Conservation (phyloP, 257 asterid species). For the Plantago elongata region DNA sequence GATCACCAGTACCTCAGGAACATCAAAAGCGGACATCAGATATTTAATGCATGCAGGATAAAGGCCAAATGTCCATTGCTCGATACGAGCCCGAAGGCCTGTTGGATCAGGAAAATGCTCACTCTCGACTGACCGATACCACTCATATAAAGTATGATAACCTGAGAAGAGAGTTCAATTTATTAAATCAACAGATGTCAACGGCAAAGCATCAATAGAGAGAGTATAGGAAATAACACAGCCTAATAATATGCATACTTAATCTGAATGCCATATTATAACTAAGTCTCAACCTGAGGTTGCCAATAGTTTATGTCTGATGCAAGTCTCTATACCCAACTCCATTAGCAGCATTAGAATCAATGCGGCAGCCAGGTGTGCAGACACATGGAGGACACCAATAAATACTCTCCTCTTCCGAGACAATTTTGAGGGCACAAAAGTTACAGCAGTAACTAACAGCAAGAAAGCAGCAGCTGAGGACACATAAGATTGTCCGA, state of each 20-base stretch:
- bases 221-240: not conserved
- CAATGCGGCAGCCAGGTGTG: conserved; percentile 89
- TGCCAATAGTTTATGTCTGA: conserved; percentile 76
- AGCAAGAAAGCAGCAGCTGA: conserved; percentile 68
- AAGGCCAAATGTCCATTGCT: conserved; percentile 96
- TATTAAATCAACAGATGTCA: conserved; percentile 12
- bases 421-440: conserved; percentile 84
- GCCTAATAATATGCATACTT: conserved; percentile 5
- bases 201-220: not conserved
- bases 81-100: conserved; percentile 88
- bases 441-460: conserved; percentile 57
- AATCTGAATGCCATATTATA: too few relatives aligned
- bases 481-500: conserved; percentile 75
- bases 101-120: conserved; percentile 99
- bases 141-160: conserved; percentile 83
- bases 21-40: conserved; percentile 94
- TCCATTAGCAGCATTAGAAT: conserved; percentile 90
- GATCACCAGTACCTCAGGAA: conserved; percentile 62
- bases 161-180: conserved; percentile 42
- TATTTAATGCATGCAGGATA: conserved; percentile 98
- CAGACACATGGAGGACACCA: conserved; percentile 85
- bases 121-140: conserved; percentile 85
- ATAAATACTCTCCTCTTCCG: conserved; percentile 64
- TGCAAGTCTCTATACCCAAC: conserved; percentile 86
- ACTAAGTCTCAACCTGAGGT: conserved; percentile 55